Percentiles rank a stretch among this genome's conserved stretches.
These are phyloP conservation scores for Ambrosiella cleistominuta DNA, from an alignment of 2,329 filamentous ascomycete genomes.

Conservation along the genomic window DNA sequence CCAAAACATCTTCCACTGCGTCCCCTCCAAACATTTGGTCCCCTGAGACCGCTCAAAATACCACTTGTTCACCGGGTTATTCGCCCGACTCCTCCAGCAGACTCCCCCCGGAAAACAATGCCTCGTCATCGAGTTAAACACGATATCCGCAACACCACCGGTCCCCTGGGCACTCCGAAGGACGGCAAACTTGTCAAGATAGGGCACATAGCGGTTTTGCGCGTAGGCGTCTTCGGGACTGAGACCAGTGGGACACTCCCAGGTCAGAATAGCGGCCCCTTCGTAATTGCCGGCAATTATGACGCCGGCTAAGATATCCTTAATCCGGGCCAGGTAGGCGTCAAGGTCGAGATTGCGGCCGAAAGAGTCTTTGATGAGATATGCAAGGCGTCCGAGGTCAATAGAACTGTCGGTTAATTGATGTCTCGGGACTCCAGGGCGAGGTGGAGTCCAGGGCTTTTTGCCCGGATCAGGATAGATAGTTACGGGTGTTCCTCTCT, in stretches of 20 bases:
- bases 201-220: slow-evolving; percentile 58
- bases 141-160: slow-evolving; percentile 82
- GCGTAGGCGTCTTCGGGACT: slow-evolving; percentile 35
- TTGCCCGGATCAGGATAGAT: slow-evolving; percentile 59
- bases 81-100: slow-evolving; percentile 76
- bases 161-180: slow-evolving; percentile 74
- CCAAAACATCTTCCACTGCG: slow-evolving; percentile 98
- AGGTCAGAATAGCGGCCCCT: slow-evolving; percentile 84
- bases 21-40: slow-evolving; percentile 63
- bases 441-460: slow-evolving; percentile 47
- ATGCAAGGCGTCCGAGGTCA: slow-evolving; percentile 63
- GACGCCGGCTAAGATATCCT: slow-evolving; percentile 66
- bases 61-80: slow-evolving; percentile 98
- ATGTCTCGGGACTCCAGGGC: slow-evolving; percentile 40
- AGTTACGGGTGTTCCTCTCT: slow-evolving; percentile 76
- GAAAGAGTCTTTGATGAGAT: slow-evolving; percentile 90
- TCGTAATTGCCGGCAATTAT: slow-evolving; percentile 96
- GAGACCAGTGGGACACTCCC: slow-evolving; percentile 58
- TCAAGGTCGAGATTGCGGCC: slow-evolving; percentile 64
- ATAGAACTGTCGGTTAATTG: slow-evolving; percentile 64
- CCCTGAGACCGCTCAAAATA: slow-evolving; percentile 86
- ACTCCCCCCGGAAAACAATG: slow-evolving; percentile 77
- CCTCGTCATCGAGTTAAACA: slow-evolving; percentile 90
- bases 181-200: slow-evolving; percentile 95
- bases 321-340: slow-evolving; percentile 67